Conservation (phyloP, 2,329 filamentous ascomycete genomes). For the Diaporthe helianthi region DNA sequence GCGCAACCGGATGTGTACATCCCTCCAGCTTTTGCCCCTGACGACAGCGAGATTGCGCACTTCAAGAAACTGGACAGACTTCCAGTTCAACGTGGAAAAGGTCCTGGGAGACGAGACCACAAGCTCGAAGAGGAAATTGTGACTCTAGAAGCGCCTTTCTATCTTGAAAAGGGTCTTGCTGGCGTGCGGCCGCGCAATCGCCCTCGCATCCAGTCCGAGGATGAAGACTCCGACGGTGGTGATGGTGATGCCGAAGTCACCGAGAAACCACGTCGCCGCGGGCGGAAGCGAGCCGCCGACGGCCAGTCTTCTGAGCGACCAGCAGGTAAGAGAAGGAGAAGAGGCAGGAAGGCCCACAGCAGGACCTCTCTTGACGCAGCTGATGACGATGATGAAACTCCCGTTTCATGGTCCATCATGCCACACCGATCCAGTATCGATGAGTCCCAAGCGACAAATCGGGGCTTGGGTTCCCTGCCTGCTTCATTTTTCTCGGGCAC, state of each 20-base stretch:
- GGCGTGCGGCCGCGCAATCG: slow-evolving; percentile 35
- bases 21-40: slow-evolving; percentile 47
- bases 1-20: slow-evolving; percentile 54
- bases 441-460: slow-evolving; percentile 23
- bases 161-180: slow-evolving; percentile 42
- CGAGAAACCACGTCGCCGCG: slow-evolving; percentile 9
- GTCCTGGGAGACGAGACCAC: slow-evolving; percentile 43
- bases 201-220: slow-evolving; percentile 25
- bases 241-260: slow-evolving; percentile 15
- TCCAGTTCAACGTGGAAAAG: slow-evolving; percentile 37
- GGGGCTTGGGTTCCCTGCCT: slow-evolving; percentile 39
- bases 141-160: slow-evolving; percentile 58
- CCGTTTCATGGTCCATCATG: neutral
- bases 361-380: neutral
- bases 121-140: slow-evolving; percentile 53
- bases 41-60: slow-evolving; percentile 44
- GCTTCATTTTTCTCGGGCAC: slow-evolving; percentile 37
- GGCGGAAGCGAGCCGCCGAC: slow-evolving; percentile 22
- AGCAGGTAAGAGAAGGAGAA: slow-evolving; percentile 14
- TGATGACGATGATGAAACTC: slow-evolving; percentile 20
- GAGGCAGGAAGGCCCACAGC: slow-evolving; percentile 19
- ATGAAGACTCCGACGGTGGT: slow-evolving; percentile 28
- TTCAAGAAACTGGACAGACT: slow-evolving; percentile 40
- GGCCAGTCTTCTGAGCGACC: neutral
- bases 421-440: slow-evolving; percentile 30